Evolutionary conservation across 73 alveolate genomes (phyloP), one percentile per base, ranked within the genome.

Genomic region (Stentor roeselii): DNA sequence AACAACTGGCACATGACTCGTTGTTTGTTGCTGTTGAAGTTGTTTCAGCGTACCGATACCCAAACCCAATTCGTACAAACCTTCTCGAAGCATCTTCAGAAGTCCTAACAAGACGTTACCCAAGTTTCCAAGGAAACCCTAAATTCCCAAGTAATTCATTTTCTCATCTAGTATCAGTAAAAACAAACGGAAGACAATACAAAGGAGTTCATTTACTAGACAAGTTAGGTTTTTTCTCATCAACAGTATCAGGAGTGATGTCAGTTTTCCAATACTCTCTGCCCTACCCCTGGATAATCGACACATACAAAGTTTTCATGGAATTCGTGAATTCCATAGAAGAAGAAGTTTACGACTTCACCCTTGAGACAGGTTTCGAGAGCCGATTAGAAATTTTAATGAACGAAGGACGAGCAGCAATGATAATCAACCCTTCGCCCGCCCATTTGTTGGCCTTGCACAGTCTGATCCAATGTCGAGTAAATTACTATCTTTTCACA

Each of bases 301-400:
- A 67, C 80, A n/a, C 80, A 67, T 21, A 30, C 34, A 32, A 32
- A 2, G 41, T 67, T 30, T 21, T 32, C 0, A 40, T 21, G n/a
- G 0, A 32, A 34, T 67, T 67, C 34, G 34, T 67, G 27, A 36
- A 67, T 21, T n/a, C n/a, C n/a, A n/a, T n/a, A n/a, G 80, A 67
- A 67, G 41, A 32, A 30, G 80, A 67, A 67, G 80, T 27, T 21
- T 14, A 67, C 11, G 37, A 67, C 41, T 32, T 67, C 14, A 67
- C 37, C 27, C 41, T 67, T 0, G 80, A 67, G 14, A 40, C 80
- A 1, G 80, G 80, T 30, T 67, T 67, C 34, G 80, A 67, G 80
- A 36, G 34, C 11, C 15, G 14, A 67, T 32, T 67, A 0, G 37
- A 32, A 15, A 67, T 27, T 27, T n/a, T 32, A 27, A 67, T 67